These are phyloP conservation scores for Micractinium sp. DNA, from an alignment of 139 green algal genomes.

Conservation along the genomic window DNA sequence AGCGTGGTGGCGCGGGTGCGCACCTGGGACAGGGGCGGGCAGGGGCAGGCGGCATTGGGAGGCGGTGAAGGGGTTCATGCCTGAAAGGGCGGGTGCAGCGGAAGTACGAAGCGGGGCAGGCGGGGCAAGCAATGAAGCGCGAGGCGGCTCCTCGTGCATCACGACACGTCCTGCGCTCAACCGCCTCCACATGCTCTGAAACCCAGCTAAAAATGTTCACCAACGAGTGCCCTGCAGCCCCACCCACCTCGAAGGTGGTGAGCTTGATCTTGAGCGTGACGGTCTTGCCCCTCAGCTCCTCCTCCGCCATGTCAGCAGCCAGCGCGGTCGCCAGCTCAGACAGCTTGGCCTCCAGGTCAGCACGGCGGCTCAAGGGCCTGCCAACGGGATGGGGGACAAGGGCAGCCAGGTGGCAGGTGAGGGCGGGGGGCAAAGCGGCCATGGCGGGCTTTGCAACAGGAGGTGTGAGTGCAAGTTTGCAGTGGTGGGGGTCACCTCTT, in stretches of 20 bases:
- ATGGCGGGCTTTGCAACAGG: too few relatives aligned
- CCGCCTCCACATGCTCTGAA: background rate
- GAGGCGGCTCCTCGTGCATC: background rate
- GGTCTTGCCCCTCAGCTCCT: conserved; percentile 76
- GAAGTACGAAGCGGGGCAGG: too few relatives aligned
- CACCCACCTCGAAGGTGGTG: conserved; percentile 68
- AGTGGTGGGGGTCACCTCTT: too few relatives aligned
- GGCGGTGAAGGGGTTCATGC: background rate
- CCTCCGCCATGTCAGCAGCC: conserved; percentile 69
- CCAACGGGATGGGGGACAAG: background rate
- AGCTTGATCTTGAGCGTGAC: conserved; percentile 90
- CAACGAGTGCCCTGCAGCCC: background rate
- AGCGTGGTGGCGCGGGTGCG: conserved; percentile 74
- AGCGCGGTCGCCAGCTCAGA: conserved; percentile 70
- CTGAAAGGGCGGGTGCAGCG: background rate
- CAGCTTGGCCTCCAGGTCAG: conserved; percentile 69
- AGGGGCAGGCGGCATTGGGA: background rate
- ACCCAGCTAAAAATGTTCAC: background rate
- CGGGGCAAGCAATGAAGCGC: background rate
- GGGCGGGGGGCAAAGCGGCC: too few relatives aligned
- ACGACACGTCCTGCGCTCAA: background rate
- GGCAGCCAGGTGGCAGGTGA: background rate
- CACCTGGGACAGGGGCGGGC: conserved; percentile 47
- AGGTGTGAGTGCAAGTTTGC: too few relatives aligned
- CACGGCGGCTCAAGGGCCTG: background rate